Conservation (phyloP, 768 basidiomycete genomes). For the Tephrocybe sp. region DNA sequence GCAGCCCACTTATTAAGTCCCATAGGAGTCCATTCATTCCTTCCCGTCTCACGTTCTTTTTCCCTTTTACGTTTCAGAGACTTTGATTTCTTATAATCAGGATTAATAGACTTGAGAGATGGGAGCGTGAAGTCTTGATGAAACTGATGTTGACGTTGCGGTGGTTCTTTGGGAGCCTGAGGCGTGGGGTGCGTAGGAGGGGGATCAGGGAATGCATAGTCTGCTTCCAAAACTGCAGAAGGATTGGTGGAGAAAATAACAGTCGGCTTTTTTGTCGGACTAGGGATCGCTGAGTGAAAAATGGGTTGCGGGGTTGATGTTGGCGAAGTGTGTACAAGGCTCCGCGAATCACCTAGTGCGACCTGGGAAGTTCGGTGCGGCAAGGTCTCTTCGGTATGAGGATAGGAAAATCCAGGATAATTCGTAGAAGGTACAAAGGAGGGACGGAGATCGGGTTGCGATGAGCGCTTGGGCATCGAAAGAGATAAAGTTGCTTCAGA, state of each 20-base stretch:
- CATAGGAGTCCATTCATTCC: slow-evolving; percentile 61
- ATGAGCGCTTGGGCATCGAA: no score
- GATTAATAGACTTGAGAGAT: slow-evolving; percentile 51
- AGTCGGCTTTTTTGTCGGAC: slow-evolving; percentile 8
- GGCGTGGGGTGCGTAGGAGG: slow-evolving; percentile 8
- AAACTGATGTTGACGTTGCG: slow-evolving; percentile 37
- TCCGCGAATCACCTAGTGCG: background rate
- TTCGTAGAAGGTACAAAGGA: no score
- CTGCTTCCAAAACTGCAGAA: slow-evolving; percentile 4
- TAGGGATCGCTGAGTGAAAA: background rate
- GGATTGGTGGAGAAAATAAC: slow-evolving; percentile 11
- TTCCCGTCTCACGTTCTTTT: slow-evolving; percentile 46
- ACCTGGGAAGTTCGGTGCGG: background rate
- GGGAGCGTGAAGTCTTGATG: slow-evolving; percentile 55
- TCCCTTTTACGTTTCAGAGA: slow-evolving; percentile 37
- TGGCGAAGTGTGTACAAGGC: no score
- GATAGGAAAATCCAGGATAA: no score
- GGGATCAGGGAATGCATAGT: slow-evolving; percentile 12
- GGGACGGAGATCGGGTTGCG: background rate
- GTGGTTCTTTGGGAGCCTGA: slow-evolving; percentile 12
- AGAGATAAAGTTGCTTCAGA: background rate
- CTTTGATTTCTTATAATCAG: slow-evolving; percentile 46
- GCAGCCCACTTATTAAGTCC: slow-evolving; percentile 75
- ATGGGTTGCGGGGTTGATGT: background rate
- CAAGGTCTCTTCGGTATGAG: background rate